Base-by-base conservation (phyloP, 208 protist species). In the Trypanosoma conorhini region DNA sequence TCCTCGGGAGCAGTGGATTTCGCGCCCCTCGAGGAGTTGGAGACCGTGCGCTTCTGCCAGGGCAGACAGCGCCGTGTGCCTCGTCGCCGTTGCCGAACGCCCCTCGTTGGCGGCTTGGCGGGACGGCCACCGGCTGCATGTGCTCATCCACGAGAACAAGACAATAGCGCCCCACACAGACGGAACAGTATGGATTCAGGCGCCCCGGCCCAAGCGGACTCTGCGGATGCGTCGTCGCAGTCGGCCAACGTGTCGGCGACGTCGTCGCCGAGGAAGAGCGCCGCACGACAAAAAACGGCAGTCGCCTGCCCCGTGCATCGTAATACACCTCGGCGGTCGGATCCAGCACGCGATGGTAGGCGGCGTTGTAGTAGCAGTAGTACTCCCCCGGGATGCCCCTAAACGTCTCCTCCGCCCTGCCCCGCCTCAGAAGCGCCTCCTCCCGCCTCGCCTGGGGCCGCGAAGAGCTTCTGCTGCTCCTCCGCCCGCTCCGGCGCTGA, bases 111-210 rank as follows among this genome's bases (percentile, higher is more conserved):
- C 87, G 58, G 60, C 70, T 72, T 4, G 67, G 58, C 13, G 74
- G 62, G 15, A 55, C 50, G 44, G 83, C 46, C 33, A 93, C 38
- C 21, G 87, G 84, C 22, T 58, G 78, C 81, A 89, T 83, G 40
- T 75, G 42, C 51, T 80, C 80, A 57, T 92, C 87, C 5, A 96
- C 91, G 22, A 89, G 70, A 56, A 96, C 76, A 12, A 91, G 55
- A 69, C 89, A 86, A 79, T 89, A 96, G 67, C 76, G 74, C 33
- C 55, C 70, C n/a, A 83, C 82, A 76, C 91, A 96, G 5, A 76
- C 76, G 46, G 59, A 59, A 68, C 91, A 96, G 85, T 96, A 96
- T 19, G 91, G 91, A 68, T 96, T 96, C 54, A 96, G 76, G 26
- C 90, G 79, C 2, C 69, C 71, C 58, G 82, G 91, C 21, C 87